Base-by-base conservation (phyloP, 176 grass and related monocot species). In the Musa itinerans region DNA sequence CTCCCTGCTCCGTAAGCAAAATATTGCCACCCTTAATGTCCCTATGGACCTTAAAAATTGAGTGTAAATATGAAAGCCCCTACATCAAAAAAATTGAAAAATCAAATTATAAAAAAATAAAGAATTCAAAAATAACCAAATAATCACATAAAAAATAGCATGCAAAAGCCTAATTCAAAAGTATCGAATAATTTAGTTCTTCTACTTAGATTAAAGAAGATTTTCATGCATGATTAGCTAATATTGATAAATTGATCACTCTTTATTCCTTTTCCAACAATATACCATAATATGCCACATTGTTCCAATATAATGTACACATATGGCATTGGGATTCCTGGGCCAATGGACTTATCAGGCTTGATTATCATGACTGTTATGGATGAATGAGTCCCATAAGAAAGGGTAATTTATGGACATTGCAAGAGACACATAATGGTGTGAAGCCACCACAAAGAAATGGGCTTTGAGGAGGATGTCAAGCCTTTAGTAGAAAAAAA, bases 31-130 rank as follows among this genome's bases (percentile, higher is more conserved):
- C 90, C 79, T 99, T 99, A 75, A 99, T 99, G 78, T 99, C 95
- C 87, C 95, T 93, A 82, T 99, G 95, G 78, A 99, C 95, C 86
- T 99, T 99, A 91, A 99, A 99, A 82, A 99, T 99, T 51, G 90
- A 91, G 85, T 99, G 95, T 78, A 99, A 89, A 76, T 99, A 99
- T 81, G 88, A 86, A 89, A 99, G 95, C 72, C 95, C 95, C 95
- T 99, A 65, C 69, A 89, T 52, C 70, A 85, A 54, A 65, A 86
- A 76, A 87, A 75, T 80, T 26, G 10, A n/a, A 50, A 50, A 16
- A 70, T 70, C 17, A 70, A 50, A n/a, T 70, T 70, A 50, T 11
- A 11, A 51, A 50, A 51, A 70, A 22, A 7, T 10, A 3, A 8
- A 65, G 51, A 50, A 51, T 19, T 9, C 43, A 70, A 70, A 70